Conservation (phyloP, 2,329 filamentous ascomycete genomes). For the Colletotrichum liriopes region DNA sequence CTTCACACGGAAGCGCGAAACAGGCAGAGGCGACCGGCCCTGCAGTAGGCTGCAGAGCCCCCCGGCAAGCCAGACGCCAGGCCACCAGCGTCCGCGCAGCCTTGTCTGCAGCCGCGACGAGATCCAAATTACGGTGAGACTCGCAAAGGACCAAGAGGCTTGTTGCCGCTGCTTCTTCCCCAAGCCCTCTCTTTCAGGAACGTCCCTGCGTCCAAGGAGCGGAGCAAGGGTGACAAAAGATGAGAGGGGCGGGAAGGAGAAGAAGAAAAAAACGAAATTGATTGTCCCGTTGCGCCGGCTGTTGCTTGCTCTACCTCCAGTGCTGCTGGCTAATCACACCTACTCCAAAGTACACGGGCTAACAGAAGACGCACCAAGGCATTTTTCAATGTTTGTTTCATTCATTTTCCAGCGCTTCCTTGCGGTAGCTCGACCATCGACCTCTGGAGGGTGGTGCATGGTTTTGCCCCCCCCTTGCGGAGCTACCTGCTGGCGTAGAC, state of each 20-base stretch:
- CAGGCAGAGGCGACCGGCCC: background rate
- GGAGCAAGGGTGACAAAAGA: background rate
- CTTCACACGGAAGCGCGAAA: too few species aligned
- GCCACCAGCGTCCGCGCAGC: constrained; percentile 25
- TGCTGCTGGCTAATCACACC: background rate
- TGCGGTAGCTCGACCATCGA: background rate
- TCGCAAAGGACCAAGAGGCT: constrained; percentile 14
- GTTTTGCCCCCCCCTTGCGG: background rate
- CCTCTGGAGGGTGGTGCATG: background rate
- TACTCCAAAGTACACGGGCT: background rate
- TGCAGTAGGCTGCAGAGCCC: background rate
- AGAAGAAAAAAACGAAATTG: background rate
- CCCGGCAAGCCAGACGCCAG: constrained; percentile 17
- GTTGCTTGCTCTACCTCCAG: background rate
- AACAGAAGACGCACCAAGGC: background rate
- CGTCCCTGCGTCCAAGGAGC: background rate
- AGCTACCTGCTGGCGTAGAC: background rate
- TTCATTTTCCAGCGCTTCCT: background rate
- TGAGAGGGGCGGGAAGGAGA: background rate
- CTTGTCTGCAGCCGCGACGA: constrained; percentile 14
- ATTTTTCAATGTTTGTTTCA: background rate
- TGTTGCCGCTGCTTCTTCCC: background rate
- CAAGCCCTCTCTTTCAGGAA: background rate
- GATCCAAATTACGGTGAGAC: constrained; percentile 15
- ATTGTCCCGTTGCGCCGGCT: background rate